phyloP scores from a whole-genome alignment of 2,329 filamentous ascomycete genomes.

The Volutella citrinella region DNA sequence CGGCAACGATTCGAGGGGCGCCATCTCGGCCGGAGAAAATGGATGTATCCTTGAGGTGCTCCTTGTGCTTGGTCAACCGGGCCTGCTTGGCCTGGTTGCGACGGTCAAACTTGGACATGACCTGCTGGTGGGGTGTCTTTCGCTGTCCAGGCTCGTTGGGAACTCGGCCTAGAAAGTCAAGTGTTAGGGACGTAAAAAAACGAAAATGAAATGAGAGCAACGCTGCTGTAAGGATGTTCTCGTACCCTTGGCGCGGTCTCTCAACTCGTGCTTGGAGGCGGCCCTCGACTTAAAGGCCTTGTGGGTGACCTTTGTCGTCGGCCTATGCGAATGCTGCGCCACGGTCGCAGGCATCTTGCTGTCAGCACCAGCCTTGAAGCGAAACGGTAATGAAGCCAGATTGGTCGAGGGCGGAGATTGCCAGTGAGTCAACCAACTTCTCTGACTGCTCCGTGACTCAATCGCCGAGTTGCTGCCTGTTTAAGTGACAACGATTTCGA shows the following conservation, averaged over 20 bases:
- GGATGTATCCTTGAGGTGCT: slow-evolving; percentile 73
- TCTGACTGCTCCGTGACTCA: no score
- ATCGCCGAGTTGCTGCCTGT: no score
- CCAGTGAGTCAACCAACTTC: no score
- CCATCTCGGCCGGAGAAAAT: slow-evolving; percentile 86
- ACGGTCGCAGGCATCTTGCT: slow-evolving; percentile 72
- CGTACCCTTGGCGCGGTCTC: slow-evolving; percentile 84
- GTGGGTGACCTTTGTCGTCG: slow-evolving; percentile 83
- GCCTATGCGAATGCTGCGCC: slow-evolving; percentile 77
- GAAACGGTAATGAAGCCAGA: slow-evolving; percentile 72
- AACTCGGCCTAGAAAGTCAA: slow-evolving; percentile 88
- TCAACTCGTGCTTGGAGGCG: slow-evolving; percentile 81
- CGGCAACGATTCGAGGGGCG: slow-evolving; percentile 81
- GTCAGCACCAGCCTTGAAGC: slow-evolving; percentile 80
- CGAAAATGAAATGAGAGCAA: no score
- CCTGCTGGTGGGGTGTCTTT: slow-evolving; percentile 90
- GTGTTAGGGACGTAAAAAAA: no score
- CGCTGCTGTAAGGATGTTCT: no score
- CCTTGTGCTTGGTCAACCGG: slow-evolving; percentile 77
- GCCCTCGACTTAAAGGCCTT: slow-evolving; percentile 94
- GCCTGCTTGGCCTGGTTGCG: slow-evolving; percentile 93
- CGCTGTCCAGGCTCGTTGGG: slow-evolving; percentile 69
- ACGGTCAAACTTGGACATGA: slow-evolving; percentile 96
- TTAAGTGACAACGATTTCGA: no score
- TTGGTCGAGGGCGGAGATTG: slow-evolving; percentile 34